Evolutionary conservation across 1,284 basidiomycete species (phyloP).

Genomic region (Ceratobasidium sp.): DNA sequence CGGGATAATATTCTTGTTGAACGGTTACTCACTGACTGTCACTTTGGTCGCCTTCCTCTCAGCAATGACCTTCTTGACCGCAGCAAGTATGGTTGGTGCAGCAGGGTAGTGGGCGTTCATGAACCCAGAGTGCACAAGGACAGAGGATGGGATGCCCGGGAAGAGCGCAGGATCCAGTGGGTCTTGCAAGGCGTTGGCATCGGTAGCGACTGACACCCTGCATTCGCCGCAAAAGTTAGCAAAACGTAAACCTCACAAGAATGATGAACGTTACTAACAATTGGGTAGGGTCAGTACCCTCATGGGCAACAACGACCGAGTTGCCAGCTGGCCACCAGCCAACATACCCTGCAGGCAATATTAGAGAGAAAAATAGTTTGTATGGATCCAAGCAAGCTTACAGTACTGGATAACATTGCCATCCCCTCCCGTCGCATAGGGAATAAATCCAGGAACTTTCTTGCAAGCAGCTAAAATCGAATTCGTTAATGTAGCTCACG

Average conservation of each 20-base stretch:
- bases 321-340: constrained; percentile 56
- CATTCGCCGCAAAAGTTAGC: constrained; percentile 11
- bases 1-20: background rate
- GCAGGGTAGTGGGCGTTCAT: constrained; percentile 69
- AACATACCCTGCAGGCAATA: constrained; percentile 57
- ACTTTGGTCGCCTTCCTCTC: constrained; percentile 62
- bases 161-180: constrained; percentile 67
- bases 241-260: constrained; percentile 13
- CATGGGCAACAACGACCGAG: constrained; percentile 58
- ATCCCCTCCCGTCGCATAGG: constrained; percentile 73
- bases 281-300: constrained; percentile 58
- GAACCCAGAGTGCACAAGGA: constrained; percentile 73
- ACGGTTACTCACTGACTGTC: constrained; percentile 59
- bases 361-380: constrained; percentile 29
- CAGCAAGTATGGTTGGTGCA: constrained; percentile 64
- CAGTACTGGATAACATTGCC: constrained; percentile 57
- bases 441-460: constrained; percentile 68
- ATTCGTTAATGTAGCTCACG: background rate
- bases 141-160: constrained; percentile 66
- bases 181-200: constrained; percentile 64
- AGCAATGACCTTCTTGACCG: constrained; percentile 64
- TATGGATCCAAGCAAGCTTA: background rate
- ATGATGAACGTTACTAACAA: constrained; percentile 58
- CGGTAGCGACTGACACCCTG: constrained; percentile 68
- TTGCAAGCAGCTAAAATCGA: constrained; percentile 64